A percentile compares a stretch with the other conserved stretches of the same genome.
Conservation (phyloP, 805 yeast genomes). For the Ogataea ganodermae region DNA sequence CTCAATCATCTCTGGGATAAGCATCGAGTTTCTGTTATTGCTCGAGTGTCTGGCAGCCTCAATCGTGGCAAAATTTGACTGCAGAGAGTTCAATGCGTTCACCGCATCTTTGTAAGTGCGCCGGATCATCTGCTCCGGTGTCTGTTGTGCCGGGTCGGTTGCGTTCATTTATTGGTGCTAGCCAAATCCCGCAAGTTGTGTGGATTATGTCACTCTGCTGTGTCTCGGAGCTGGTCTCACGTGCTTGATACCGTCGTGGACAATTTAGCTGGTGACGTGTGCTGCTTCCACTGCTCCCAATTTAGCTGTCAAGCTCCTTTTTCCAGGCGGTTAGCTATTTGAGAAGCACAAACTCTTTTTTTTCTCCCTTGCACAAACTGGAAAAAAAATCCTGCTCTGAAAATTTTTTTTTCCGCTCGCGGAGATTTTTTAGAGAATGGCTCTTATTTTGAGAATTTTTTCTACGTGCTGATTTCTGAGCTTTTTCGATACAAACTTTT, state of each 20-base stretch:
- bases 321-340: neutral
- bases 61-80: slow-evolving; percentile 86
- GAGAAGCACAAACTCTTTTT: neutral
- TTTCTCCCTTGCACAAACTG: neutral
- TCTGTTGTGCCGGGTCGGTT: slow-evolving; percentile 1
- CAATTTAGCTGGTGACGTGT: neutral
- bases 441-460: neutral
- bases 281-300: neutral
- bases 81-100: slow-evolving; percentile 78
- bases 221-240: neutral
- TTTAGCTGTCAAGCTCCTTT: neutral
- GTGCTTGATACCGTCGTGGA: neutral
- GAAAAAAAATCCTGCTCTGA: slow-evolving; percentile 2
- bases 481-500: no score
- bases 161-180: neutral
- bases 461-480: no score
- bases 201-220: neutral
- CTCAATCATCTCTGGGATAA: slow-evolving; percentile 84
- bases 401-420: slow-evolving; percentile 11
- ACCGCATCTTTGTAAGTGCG: slow-evolving; percentile 67
- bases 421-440: neutral
- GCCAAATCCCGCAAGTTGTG: neutral
- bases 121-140: slow-evolving; percentile 26
- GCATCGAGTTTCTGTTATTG: slow-evolving; percentile 56
- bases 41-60: slow-evolving; percentile 80